These are phyloP conservation scores for Collybia mongolica DNA, from an alignment of 768 basidiomycete species.

Conservation along the genomic window DNA sequence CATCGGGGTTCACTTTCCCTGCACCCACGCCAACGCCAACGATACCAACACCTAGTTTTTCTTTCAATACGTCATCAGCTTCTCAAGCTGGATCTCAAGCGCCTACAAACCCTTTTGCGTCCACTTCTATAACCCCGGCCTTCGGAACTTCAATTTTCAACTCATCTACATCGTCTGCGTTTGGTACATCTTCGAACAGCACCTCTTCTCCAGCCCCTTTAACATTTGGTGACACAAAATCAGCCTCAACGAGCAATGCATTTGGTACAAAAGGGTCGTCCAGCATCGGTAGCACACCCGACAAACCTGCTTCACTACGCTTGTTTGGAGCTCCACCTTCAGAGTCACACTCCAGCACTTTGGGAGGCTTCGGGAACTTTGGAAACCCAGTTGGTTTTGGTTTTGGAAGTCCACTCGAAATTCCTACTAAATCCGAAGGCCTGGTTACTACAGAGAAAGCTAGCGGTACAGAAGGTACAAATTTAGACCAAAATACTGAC, in stretches of 20 bases:
- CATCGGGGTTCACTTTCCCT: background rate
- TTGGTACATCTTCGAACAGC: conserved; percentile 5
- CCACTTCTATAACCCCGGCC: background rate
- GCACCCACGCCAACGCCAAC: background rate
- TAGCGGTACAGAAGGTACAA: conserved; percentile 8
- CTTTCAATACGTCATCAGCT: background rate
- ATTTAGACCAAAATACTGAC: conserved; percentile 2
- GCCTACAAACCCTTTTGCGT: background rate
- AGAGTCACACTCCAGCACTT: conserved; percentile 16
- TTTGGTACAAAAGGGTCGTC: background rate
- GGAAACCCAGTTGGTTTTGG: conserved; percentile 67
- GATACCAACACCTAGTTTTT: background rate
- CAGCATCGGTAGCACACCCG: no score
- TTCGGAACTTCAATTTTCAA: background rate
- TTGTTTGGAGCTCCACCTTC: conserved; percentile 4
- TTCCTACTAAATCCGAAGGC: conserved; percentile 14
- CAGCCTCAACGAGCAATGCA: background rate
- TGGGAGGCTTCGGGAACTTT: conserved; percentile 38
- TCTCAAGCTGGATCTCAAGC: background rate
- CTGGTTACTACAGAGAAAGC: conserved; percentile 1
- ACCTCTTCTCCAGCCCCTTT: background rate
- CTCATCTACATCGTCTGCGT: background rate
- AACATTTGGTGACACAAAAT: background rate
- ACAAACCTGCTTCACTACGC: conserved; percentile 9
- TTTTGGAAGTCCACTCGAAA: conserved; percentile 42